Base-by-base conservation (phyloP, 306 rosid genomes). In the Lathyrus tuberosus region DNA sequence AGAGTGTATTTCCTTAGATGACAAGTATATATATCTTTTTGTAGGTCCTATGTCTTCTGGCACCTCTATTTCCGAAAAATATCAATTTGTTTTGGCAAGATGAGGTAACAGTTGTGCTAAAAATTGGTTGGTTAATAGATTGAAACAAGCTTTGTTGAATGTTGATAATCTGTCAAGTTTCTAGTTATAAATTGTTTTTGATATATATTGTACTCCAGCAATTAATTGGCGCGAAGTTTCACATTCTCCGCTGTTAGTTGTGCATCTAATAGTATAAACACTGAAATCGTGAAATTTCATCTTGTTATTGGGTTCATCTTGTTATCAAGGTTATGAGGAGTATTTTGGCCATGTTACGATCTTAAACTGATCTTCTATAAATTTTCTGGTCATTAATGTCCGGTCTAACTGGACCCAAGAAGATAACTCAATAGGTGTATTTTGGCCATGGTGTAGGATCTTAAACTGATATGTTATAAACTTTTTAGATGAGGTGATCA, bases 21-120 rank as follows among this genome's bases (percentile, higher is more conserved):
- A 73, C 75, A 30, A 61, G 43, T 35, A 17, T 41, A 13, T 43
- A 20, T 18, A 56, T 49, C 69, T 60, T 49, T 76, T 76, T 82
- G 80, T 57, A 93, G 98, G 97, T 93, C 82, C 87, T 90, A 62
- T 90, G 89, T 75, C 84, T 80, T 76, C 76, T 93, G 58, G 96
- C 98, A 43, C 97, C 97, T 52, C 87, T 93, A 47, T 93, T 90
- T 77, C 98, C 98, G 5, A 93, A 85, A 85, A 81, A 88, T 82
- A 83, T 86, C 70, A 84, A 76, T 72, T 79, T 85, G 84, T 86
- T 83, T 80, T 93, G 97, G 98, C 97, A 90, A 76, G 98, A 93
- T 64, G 98, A 90, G 98, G 98, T 93, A 90, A 85, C 63, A 56
- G 26, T 74, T 67, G 52, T 59, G 44, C 51, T 54, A 18, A 59